Conservation (phyloP, 1,139 yeast genomes). For the Kodamaea plutei region DNA sequence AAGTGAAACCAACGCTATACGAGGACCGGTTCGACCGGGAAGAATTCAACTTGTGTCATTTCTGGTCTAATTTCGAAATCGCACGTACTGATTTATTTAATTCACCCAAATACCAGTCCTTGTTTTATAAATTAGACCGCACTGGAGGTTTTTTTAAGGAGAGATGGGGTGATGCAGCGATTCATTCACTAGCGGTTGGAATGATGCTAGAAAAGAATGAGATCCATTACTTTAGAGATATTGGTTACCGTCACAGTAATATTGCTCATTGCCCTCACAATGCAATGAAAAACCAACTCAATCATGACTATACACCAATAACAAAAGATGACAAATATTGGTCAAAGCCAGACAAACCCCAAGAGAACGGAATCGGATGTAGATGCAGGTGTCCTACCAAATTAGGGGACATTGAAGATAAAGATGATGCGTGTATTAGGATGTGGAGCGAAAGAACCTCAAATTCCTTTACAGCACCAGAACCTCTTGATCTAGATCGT, state of each 20-base stretch:
- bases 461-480: conserved; percentile 26
- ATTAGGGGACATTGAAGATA: conserved; percentile 51
- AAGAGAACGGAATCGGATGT: conserved; percentile 68
- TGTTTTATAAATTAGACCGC: conserved; percentile 61
- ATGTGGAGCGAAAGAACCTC: conserved; percentile 48
- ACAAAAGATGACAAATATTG: conserved; percentile 29
- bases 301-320: conserved; percentile 31
- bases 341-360: conserved; percentile 42
- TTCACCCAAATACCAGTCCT: conserved; percentile 57
- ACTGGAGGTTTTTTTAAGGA: conserved; percentile 83
- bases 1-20: conserved; percentile 33
- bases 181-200: conserved; percentile 81
- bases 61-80: conserved; percentile 93
- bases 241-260: conserved; percentile 79
- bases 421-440: conserved; percentile 50
- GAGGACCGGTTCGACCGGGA: conserved; percentile 60
- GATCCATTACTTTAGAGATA: conserved; percentile 84
- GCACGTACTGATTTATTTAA: conserved; percentile 74
- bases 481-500: conserved; percentile 30
- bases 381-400: conserved; percentile 72
- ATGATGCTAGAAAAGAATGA: conserved; percentile 63
- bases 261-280: conserved; percentile 83
- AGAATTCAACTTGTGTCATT: conserved; percentile 78
- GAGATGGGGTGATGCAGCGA: conserved; percentile 96
- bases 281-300: conserved; percentile 42